phyloP scores from a whole-genome alignment of 148 eudicot species.

The Agrostemma githago region DNA sequence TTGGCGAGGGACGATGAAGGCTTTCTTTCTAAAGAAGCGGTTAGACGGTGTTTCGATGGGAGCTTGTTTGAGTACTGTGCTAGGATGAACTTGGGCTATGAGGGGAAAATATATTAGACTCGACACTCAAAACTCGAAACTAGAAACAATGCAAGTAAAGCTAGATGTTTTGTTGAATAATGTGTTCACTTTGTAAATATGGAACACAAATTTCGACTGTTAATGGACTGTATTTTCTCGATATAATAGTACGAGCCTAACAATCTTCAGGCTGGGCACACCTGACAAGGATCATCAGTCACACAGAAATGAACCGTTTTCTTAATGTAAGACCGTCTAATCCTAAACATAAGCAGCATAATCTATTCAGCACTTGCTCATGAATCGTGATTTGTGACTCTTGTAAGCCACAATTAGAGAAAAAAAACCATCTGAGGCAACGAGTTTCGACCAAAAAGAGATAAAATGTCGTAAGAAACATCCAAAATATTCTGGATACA shows the following conservation, averaged over 20 bases:
- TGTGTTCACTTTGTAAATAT: not conserved
- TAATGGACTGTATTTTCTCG: too few relatives aligned
- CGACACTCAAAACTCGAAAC: too few relatives aligned
- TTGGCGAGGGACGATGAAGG: slow-evolving; percentile 65
- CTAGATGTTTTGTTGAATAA: slow-evolving; percentile 9
- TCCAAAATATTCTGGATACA: slow-evolving; percentile 2
- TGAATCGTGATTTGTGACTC: too few relatives aligned
- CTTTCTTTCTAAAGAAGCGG: slow-evolving; percentile 55
- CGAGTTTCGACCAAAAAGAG: not conserved
- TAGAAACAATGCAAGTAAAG: not conserved
- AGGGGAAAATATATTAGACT: slow-evolving; percentile 37
- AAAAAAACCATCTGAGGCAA: too few relatives aligned
- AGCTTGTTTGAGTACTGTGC: slow-evolving; percentile 69
- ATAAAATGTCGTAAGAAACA: not conserved
- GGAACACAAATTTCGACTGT: not conserved
- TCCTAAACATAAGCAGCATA: too few relatives aligned
- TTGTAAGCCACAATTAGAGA: too few relatives aligned
- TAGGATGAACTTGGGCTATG: slow-evolving; percentile 36
- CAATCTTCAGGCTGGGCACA: too few relatives aligned
- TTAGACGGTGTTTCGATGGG: slow-evolving; percentile 60
- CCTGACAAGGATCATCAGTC: too few relatives aligned
- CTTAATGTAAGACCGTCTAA: too few relatives aligned
- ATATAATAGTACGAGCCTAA: too few relatives aligned
- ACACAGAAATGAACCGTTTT: too few relatives aligned
- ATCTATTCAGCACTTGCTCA: too few relatives aligned